A percentile compares a stretch with the other conserved stretches of the same genome.
These are phyloP conservation scores for Ambrosia hybrid DNA, from an alignment of 140 eudicot genomes.

Conservation along the genomic window DNA sequence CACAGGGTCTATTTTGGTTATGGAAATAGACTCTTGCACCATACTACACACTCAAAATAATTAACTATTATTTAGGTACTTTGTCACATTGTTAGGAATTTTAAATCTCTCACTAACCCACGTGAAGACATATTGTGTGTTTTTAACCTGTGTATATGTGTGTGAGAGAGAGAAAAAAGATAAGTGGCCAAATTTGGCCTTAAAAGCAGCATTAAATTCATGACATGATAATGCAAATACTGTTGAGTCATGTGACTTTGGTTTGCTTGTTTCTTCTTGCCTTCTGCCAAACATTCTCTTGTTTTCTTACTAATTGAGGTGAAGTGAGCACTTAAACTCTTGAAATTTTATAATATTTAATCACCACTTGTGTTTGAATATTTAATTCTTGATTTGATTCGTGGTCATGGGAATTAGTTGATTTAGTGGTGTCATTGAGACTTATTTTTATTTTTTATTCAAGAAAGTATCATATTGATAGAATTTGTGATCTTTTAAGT, in stretches of 20 bases:
- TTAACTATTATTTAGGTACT: slow-evolving; percentile 12
- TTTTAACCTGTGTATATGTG: not conserved
- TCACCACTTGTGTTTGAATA: slow-evolving; percentile 20
- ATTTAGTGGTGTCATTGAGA: slow-evolving; percentile 21
- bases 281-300: slow-evolving; percentile 42
- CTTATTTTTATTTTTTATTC: not conserved
- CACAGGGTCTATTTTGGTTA: slow-evolving; percentile 21
- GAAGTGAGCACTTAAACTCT: slow-evolving; percentile 21
- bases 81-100: slow-evolving; percentile 22
- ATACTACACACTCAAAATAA: not conserved
- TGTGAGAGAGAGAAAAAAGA: not conserved
- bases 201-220: slow-evolving; percentile 33
- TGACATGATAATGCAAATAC: slow-evolving; percentile 26
- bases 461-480: slow-evolving; percentile 13
- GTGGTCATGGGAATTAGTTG: slow-evolving; percentile 16
- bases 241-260: slow-evolving; percentile 39
- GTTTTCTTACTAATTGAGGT: slow-evolving; percentile 32
- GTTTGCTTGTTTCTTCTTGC: slow-evolving; percentile 34
- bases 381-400: not conserved
- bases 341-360: not conserved
- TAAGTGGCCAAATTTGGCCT: slow-evolving; percentile 27
- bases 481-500: not conserved
- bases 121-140: slow-evolving; percentile 24
- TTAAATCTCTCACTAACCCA: slow-evolving; percentile 23
- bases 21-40: slow-evolving; percentile 6